Evolutionary conservation across 2,329 filamentous ascomycete species (phyloP), one percentile per base, ranked within the genome.

Genomic region (Alternaria sp.): DNA sequence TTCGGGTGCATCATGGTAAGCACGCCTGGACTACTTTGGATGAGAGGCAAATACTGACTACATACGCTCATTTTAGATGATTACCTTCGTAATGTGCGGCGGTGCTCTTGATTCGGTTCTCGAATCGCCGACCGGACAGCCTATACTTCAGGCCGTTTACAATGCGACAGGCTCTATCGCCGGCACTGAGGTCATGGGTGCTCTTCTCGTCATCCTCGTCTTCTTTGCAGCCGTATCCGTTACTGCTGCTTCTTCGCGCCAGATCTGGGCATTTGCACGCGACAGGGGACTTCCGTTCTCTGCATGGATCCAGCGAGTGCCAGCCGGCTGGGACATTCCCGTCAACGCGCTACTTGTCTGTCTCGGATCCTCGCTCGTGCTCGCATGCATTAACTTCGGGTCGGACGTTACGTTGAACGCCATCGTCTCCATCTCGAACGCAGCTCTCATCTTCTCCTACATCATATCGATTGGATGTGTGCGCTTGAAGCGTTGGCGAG

Each of bases 301-400:
- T 5, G 46, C 30, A 15, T 74, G 69, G 65, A 60, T 78, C 18
- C 68, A 73, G 20, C 55, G 68, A 28, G 73, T 76, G 33, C 65
- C 60, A 15, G 50, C 63, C 18, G 53, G 55, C n/a, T 84, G 44
- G 76, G 69, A 75, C 47, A 66, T 76, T 30, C 72, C 71, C 18
- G 61, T 75, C 21, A 78, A 76, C 46, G 65, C 74, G 3, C 57
- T 78, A 10, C 58, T 75, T 14, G 64, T 79, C 47, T 77, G 76
- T 3, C 70, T 68, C 28, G 78, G 81, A 30, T 69, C 45, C 67
- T 80, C 55, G 74, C 74, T 78, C 18, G 66, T 80, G 50, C 74
- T 82, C 26, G 74, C 75, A 12, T 77, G 67, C 53, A 84, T 85
- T 77, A 82, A 82, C 63, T 78, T 83, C 60, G 80, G 81, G 60